Evolutionary conservation across 495 filamentous ascomycete genomes (phyloP), one percentile per base, ranked within the genome.

Genomic region (Annulohypoxylon nitens): DNA sequence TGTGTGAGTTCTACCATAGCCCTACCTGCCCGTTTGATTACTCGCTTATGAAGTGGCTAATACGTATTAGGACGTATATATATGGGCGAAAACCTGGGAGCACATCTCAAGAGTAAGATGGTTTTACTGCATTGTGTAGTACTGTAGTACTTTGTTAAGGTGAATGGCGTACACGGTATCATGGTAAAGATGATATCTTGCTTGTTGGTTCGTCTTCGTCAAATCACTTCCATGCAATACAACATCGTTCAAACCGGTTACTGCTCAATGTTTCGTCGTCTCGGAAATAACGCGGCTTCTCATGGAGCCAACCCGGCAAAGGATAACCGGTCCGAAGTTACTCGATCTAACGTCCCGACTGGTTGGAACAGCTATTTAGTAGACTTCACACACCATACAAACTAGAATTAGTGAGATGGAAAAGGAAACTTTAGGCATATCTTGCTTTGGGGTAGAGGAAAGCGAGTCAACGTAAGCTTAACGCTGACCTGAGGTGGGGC

Each of bases 1-100:
- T 41, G 71, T 80, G 78, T 80, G 63, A 79, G 77, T 75, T 26
- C 37, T 9, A 9, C 14, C 20, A 12, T 26, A 0, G 25, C 33
- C 14, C 5, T 43, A 14, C 26, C 0, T 34, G 34, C 26, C 6
- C 20, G 39, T 43, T 43, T 14, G 12, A n/a, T n/a, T n/a, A n/a
- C 11, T 11, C 14, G 39, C 12, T 14, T n/a, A n/a, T 43, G 33
- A 20, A 10, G 64, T 75, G 14, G 65, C 64, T 12, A 3, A 9
- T 47, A 10, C 11, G 6, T 25, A 10, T 3, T 68, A 75, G 73
- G 41, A 72, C 73, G 51, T 75, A 71, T 63, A 69, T 75, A 61
- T 75, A 75, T 25, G 73, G 73, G 3, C 36, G 43, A 1, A 75
- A 75, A 18, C 73, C 73, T 7, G 25, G 26, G 0, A 18, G 50